phyloP scores from a whole-genome alignment of 169 alveolate genomes.

The Cryptosporidium ubiquitum region DNA sequence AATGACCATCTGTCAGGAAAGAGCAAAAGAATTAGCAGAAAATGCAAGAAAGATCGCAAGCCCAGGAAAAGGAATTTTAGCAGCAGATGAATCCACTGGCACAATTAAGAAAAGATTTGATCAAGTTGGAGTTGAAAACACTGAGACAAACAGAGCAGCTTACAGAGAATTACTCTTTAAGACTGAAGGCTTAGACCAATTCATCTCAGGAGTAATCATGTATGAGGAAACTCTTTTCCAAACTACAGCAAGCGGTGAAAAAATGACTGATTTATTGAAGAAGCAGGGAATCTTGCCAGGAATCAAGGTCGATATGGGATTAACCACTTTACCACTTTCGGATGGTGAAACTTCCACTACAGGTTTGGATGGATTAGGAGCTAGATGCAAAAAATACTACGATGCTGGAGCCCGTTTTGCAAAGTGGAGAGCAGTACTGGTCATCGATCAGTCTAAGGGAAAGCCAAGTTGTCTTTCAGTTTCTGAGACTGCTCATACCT shows the following conservation, averaged over 20 bases:
- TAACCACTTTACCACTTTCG: slow-evolving; percentile 80
- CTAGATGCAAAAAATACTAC: slow-evolving; percentile 95
- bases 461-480: slow-evolving; percentile 94
- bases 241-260: slow-evolving; percentile 86
- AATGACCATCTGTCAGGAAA: slow-evolving; percentile 62
- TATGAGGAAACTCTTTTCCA: slow-evolving; percentile 98
- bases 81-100: slow-evolving; percentile 99
- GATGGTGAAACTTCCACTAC: slow-evolving; percentile 88
- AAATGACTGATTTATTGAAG: slow-evolving; percentile 88
- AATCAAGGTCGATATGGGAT: slow-evolving; percentile 91
- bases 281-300: slow-evolving; percentile 97
- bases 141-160: slow-evolving; percentile 94
- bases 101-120: slow-evolving; percentile 97
- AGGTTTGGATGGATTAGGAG: slow-evolving; percentile 97
- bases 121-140: slow-evolving; percentile 93
- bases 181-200: slow-evolving; percentile 91
- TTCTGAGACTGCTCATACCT: slow-evolving; percentile 94
- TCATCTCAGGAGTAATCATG: slow-evolving; percentile 97
- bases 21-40: slow-evolving; percentile 81
- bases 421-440: slow-evolving; percentile 99
- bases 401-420: slow-evolving; percentile 99
- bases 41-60: slow-evolving; percentile 84
- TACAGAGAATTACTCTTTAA: slow-evolving; percentile 96
- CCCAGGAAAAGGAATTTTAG: slow-evolving; percentile 98
- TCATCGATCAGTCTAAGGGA: slow-evolving; percentile 89